phyloP scores from a whole-genome alignment of 495 filamentous ascomycete genomes.

The Sporormia fimetaria region DNA sequence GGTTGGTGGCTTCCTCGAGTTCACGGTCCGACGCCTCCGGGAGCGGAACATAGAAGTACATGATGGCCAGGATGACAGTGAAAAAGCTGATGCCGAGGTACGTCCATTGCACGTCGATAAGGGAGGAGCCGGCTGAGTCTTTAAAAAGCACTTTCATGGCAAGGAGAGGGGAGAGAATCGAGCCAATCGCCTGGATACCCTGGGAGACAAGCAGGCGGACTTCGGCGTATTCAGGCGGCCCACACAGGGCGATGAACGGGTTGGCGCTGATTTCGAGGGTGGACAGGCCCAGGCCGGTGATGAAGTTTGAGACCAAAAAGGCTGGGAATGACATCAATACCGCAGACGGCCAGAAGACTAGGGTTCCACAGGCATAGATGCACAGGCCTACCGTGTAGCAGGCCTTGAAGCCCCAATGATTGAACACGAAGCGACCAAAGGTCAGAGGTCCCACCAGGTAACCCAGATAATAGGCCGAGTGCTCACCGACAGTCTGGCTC shows the following conservation, averaged over 20 bases:
- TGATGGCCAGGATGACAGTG: constrained; percentile 50
- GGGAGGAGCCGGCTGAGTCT: constrained; percentile 39
- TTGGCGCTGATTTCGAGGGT: constrained; percentile 57
- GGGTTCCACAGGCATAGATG: constrained; percentile 51
- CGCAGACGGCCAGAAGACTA: constrained; percentile 65
- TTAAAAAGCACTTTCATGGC: constrained; percentile 52
- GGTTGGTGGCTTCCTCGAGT: constrained; percentile 44
- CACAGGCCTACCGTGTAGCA: constrained; percentile 54
- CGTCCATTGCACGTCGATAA: constrained; percentile 60
- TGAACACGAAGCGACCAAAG: constrained; percentile 46
- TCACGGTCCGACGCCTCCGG: constrained; percentile 59
- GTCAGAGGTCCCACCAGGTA: constrained; percentile 50
- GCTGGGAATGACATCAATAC: constrained; percentile 55
- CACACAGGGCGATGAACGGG: constrained; percentile 57
- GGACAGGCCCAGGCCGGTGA: constrained; percentile 53
- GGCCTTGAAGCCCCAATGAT: constrained; percentile 54
- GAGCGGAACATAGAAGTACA: constrained; percentile 53
- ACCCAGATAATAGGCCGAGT: constrained; percentile 54
- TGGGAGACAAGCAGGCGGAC: constrained; percentile 56
- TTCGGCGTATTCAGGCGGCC: constrained; percentile 54
- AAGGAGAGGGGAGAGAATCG: constrained; percentile 48
- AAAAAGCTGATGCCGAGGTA: constrained; percentile 60
- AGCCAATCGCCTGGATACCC: constrained; percentile 57
- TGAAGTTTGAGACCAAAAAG: constrained; percentile 55
- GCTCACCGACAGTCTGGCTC: constrained; percentile 43